Evolutionary conservation across 495 filamentous ascomycete genomes (phyloP).

Genomic region (Aspergillus kassunensis): DNA sequence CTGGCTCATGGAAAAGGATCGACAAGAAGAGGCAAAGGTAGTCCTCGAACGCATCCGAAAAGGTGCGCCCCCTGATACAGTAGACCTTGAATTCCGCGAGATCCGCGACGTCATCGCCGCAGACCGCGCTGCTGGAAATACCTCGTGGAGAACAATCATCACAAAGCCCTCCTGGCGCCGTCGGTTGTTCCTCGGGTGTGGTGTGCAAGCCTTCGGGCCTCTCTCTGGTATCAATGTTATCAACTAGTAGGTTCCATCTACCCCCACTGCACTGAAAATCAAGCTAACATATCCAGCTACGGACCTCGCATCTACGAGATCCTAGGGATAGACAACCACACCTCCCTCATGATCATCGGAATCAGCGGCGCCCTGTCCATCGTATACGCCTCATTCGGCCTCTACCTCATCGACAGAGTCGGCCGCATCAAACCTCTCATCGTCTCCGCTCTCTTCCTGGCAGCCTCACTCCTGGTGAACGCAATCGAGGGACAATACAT

Average conservation of each 20-base stretch:
- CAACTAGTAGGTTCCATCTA: conserved; percentile 10
- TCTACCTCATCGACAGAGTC: conserved; percentile 13
- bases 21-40: conserved; percentile 53
- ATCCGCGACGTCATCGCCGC: conserved; percentile 23
- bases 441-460: conserved; percentile 8
- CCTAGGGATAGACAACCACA: conserved; percentile 45
- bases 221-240: conserved; percentile 54
- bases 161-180: conserved; percentile 44
- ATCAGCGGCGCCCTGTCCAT: conserved; percentile 42
- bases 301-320: conserved; percentile 50
- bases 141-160: conserved; percentile 41
- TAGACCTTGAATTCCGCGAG: conserved; percentile 27
- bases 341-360: conserved; percentile 47
- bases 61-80: conserved; percentile 12
- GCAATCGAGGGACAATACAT: conserved; percentile 14
- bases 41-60: conserved; percentile 15
- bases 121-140: conserved; percentile 15
- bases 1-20: conserved; percentile 62
- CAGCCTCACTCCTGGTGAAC: conserved; percentile 11
- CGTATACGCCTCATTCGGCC: conserved; percentile 22
- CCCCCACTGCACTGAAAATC: not conserved
- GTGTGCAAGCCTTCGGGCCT: conserved; percentile 50
- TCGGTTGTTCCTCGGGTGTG: conserved; percentile 48
- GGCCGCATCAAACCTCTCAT: conserved; percentile 17
- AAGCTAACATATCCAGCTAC: conserved; percentile 32